These are phyloP conservation scores for Coccomyxa subellipsoidea DNA, from an alignment of 163 green algal genomes.

Conservation along the genomic window DNA sequence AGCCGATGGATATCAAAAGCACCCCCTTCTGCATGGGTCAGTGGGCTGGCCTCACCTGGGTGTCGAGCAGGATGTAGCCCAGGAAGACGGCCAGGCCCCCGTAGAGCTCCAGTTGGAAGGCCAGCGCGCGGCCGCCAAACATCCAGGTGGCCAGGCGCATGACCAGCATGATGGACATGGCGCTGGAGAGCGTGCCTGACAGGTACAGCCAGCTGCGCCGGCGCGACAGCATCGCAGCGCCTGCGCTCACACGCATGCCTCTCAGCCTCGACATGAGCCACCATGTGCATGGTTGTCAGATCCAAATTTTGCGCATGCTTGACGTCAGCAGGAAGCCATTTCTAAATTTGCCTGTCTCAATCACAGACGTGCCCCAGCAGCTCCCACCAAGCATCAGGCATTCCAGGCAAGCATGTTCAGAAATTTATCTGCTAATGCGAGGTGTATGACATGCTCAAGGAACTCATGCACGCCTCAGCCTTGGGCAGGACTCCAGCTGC, in stretches of 20 bases:
- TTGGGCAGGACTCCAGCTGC: too few relatives aligned
- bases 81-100: slow-evolving; percentile 69
- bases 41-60: slow-evolving; percentile 35
- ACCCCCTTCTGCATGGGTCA: neutral
- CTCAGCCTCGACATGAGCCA: neutral
- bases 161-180: slow-evolving; percentile 33
- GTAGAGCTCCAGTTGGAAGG: slow-evolving; percentile 73
- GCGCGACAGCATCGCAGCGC: neutral
- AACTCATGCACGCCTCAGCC: too few relatives aligned
- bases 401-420: too few relatives aligned
- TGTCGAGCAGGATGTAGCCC: slow-evolving; percentile 71
- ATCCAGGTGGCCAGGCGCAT: slow-evolving; percentile 60
- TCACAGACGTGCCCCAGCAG: too few relatives aligned
- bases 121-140: slow-evolving; percentile 39
- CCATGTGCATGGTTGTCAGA: too few relatives aligned
- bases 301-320: too few relatives aligned
- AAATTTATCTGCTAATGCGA: too few relatives aligned
- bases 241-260: neutral
- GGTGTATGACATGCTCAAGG: too few relatives aligned
- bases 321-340: too few relatives aligned
- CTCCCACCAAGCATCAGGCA: too few relatives aligned
- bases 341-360: too few relatives aligned
- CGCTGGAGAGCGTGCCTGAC: slow-evolving; percentile 63
- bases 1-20: too few relatives aligned
- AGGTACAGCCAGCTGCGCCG: slow-evolving; percentile 46